Evolutionary conservation across 352 stramenopile species (phyloP).

Genomic region (Phytophthora pini): DNA sequence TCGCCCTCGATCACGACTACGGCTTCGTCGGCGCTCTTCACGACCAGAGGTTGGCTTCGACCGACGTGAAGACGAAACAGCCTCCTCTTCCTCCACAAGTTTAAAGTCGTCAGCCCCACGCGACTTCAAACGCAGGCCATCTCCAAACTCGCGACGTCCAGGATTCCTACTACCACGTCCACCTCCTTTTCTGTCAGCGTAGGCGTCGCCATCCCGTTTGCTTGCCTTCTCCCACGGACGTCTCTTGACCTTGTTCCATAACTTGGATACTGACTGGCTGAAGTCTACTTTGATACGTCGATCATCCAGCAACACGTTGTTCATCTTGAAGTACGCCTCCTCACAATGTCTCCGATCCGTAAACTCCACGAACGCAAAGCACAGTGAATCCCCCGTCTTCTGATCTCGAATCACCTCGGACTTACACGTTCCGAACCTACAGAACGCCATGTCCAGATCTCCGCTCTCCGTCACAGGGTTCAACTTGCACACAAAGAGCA

Average conservation of each 20-base stretch:
- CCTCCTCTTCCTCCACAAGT: constrained; percentile 56
- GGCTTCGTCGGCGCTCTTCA: constrained; percentile 23
- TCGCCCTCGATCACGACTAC: constrained; percentile 28
- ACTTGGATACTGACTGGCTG: constrained; percentile 97
- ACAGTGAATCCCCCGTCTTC: constrained; percentile 97
- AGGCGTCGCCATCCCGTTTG: constrained; percentile 58
- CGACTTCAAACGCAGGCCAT: constrained; percentile 56
- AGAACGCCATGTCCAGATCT: constrained; percentile 96
- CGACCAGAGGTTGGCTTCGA: constrained; percentile 11
- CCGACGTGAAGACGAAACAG: constrained; percentile 7
- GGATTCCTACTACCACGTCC: constrained; percentile 14
- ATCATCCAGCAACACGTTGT: constrained; percentile 99
- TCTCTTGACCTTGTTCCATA: constrained; percentile 94
- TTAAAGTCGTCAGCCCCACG: constrained; percentile 42
- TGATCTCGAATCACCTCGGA: constrained; percentile 97
- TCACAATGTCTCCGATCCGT: constrained; percentile 93
- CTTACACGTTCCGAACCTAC: constrained; percentile 88
- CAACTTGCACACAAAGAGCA: constrained; percentile 98
- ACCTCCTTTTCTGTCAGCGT: constrained; percentile 39
- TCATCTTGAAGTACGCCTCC: constrained; percentile 99
- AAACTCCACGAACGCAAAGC: constrained; percentile 99
- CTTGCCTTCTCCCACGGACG: constrained; percentile 67
- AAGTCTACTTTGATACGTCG: constrained; percentile 97
- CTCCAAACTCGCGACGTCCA: constrained; percentile 38
- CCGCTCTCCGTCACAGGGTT: constrained; percentile 94